Evolutionary conservation across 257 asterid species (phyloP).

Genomic region (Lycium barbarum): DNA sequence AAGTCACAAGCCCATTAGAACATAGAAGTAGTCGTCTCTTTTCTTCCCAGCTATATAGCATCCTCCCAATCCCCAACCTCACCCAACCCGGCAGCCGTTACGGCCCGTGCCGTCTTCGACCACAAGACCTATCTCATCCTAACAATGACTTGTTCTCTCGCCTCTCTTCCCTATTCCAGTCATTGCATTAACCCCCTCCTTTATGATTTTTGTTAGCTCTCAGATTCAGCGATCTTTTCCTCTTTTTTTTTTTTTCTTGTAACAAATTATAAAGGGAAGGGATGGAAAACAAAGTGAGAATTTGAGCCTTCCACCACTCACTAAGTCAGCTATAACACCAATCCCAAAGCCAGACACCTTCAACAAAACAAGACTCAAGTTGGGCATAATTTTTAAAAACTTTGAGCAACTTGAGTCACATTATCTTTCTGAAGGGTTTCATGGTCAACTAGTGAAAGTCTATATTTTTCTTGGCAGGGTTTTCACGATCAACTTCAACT

Average conservation of each 20-base stretch:
- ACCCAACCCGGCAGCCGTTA: not conserved
- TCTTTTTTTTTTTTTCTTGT: not conserved
- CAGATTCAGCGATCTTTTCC: constrained; percentile 12
- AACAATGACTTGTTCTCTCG: constrained; percentile 4
- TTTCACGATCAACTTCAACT: not conserved
- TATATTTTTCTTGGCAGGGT: not conserved
- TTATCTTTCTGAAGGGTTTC: not conserved
- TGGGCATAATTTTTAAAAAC: not conserved
- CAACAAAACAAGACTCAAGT: not conserved
- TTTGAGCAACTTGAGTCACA: not conserved
- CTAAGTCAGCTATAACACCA: not conserved
- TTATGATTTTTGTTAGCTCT: not conserved
- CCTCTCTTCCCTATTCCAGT: not conserved
- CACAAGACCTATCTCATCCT: not conserved
- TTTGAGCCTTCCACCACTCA: not conserved
- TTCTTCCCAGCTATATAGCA: not conserved
- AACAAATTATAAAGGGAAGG: not conserved
- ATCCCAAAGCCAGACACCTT: not conserved
- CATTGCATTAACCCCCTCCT: not conserved
- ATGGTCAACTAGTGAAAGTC: not conserved
- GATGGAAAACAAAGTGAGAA: constrained; percentile 6
- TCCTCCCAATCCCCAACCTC: not conserved
- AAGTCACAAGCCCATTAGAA: not conserved
- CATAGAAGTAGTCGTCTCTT: not conserved
- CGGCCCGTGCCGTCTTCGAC: not conserved